These are phyloP conservation scores for Corylus heterophylla DNA, from an alignment of 306 rosid species.

Conservation along the genomic window DNA sequence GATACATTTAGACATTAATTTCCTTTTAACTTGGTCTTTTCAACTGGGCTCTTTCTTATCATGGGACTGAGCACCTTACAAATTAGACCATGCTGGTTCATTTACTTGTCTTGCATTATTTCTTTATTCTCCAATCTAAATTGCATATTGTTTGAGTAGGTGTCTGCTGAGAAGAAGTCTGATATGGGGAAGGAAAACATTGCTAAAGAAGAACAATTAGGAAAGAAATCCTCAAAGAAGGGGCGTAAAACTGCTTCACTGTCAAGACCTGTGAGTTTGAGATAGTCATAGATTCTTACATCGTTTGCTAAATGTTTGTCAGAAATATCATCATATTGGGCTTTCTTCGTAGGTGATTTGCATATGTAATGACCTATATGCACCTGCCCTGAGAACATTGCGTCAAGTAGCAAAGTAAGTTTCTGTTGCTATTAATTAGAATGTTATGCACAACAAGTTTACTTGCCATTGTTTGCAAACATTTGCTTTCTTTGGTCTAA, in stretches of 20 bases:
- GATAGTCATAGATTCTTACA: slow-evolving; percentile 16
- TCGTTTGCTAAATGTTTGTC: slow-evolving; percentile 20
- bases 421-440: slow-evolving; percentile 27
- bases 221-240: slow-evolving; percentile 58
- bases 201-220: slow-evolving; percentile 50
- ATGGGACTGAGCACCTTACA: neutral
- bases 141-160: slow-evolving; percentile 41
- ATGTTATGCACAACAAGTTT: slow-evolving; percentile 5
- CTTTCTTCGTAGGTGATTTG: slow-evolving; percentile 73
- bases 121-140: neutral
- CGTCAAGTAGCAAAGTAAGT: slow-evolving; percentile 93
- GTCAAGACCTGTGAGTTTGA: slow-evolving; percentile 85
- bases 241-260: slow-evolving; percentile 58
- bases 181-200: slow-evolving; percentile 52
- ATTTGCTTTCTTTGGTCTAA: neutral
- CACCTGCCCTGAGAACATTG: slow-evolving; percentile 89
- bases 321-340: slow-evolving; percentile 19
- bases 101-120: neutral
- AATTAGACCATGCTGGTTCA: neutral
- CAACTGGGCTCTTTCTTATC: neutral
- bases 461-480: neutral
- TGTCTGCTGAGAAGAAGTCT: slow-evolving; percentile 69
- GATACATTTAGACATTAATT: neutral
- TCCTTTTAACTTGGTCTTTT: neutral
- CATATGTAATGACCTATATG: slow-evolving; percentile 94